Evolutionary conservation across 192 early-diverging fungal species (phyloP), one percentile per base, ranked within the genome.

Genomic region (Entomortierella lignicola): DNA sequence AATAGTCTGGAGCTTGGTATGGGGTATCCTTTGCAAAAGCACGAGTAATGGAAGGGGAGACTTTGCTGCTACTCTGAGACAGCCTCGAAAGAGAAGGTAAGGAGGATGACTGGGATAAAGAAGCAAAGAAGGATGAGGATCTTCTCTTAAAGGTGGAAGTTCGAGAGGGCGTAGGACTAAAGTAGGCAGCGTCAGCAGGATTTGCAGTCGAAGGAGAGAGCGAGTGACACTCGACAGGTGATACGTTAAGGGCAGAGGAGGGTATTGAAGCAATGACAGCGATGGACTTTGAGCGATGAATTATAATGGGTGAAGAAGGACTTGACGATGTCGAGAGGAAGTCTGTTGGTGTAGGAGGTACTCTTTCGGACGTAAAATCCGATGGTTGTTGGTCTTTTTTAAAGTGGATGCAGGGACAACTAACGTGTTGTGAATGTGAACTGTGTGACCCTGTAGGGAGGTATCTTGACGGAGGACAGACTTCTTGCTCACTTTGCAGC

Each of bases 201-300:
- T 42, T 32, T 4, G 69, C 59, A 23, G 69, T 71, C n/a, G 71
- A 65, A 10, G 55, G 71, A 0, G 75, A 70, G 30, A 69, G 68
- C 15, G 75, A 79, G 17, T 63, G 58, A 43, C 75, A 79, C 75
- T 79, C 75, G 52, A 63, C 75, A 11, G 75, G 75, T 5, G 75
- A 79, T 30, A 62, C 70, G 52, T 79, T 79, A 51, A 79, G 75
- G 5, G 75, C 60, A n/a, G 72, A 54, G 2, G 65, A 62, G 23
- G 66, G 52, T 30, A 48, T 34, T n/a, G 72, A 18, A 13, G 61
- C 5, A 27, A 67, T 59, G 44, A 57, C 60, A 23, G 59, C 57
- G 43, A 75, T 67, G 42, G 72, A 75, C 17, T 54, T 60, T 20
- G 72, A 75, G 4, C 60, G 51, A 42, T 67, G 60, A 25, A 75